Evolutionary conservation across 768 basidiomycete genomes (phyloP), one percentile per base, ranked within the genome.

Genomic region (Tylopilus sp.): DNA sequence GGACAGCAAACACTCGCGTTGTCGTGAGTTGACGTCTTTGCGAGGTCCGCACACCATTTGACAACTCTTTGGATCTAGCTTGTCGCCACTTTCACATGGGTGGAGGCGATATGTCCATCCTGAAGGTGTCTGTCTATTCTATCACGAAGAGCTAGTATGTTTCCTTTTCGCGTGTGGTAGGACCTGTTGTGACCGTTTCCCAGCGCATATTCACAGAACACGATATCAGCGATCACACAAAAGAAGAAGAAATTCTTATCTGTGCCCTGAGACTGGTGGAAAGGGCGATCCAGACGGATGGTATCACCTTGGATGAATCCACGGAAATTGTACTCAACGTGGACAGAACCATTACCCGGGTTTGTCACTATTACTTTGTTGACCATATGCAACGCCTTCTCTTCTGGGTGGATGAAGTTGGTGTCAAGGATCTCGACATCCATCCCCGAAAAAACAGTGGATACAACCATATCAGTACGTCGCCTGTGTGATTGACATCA

Each of bases 361-460:
- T n/a, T 18, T 61, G 59, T 35, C 12, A n/a, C 17, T 61, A 59
- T 41, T 53, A 59, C 30, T 59, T 59, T 38, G 58, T 53, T 15
- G 59, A 59, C 44, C 59, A 59, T 31, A 39, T 12, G 6, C 6
- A 56, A 18, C 54, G 36, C 22, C 59, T 59, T 33, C 47, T 60
- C 12, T 61, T 61, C 21, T 59, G 58, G 58, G 18, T 59, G 15
- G 40, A 57, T 5, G 6, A 17, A 6, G 26, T 61, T 0, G 28
- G 13, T 17, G 18, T 35, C 21, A 35, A 22, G 4, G 25, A 40
- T 0, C 48, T 59, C 2, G 21, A 7, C 21, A 47, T 23, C n/a
- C 25, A 48, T 3, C 12, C 61, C 38, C 58, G 41, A 33, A 55
- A 47, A 20, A 17, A 49, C 20, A 47, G 13, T n/a, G 33, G 41